Evolutionary conservation across 441 rosid genomes (phyloP).

Genomic region (Pelargonium myrrhifolium): DNA sequence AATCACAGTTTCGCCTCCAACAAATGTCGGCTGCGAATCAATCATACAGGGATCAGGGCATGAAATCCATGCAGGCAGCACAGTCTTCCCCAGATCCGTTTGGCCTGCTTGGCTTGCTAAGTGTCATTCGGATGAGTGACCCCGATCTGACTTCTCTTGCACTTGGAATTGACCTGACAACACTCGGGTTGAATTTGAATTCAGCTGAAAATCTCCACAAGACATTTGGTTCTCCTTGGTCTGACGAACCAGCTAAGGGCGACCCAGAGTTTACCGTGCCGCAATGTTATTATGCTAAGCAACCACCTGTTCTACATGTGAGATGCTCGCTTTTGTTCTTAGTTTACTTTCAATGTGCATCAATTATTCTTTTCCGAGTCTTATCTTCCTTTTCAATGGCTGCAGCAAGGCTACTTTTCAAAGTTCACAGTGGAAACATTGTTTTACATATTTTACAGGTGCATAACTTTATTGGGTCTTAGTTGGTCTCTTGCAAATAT

Average conservation of each 20-base stretch:
- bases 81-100: conserved; percentile 78
- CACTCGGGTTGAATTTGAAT: conserved; percentile 80
- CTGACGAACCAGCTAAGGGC: conserved; percentile 85
- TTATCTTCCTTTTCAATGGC: conserved; percentile 17
- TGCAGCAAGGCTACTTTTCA: conserved; percentile 79
- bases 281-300: conserved; percentile 70
- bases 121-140: conserved; percentile 71
- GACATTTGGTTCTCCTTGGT: conserved; percentile 94
- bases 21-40: conserved; percentile 74
- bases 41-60: conserved; percentile 75
- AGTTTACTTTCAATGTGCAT: neutral
- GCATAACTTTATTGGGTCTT: conserved; percentile 12
- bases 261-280: conserved; percentile 90
- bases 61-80: conserved; percentile 58
- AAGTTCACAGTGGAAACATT: conserved; percentile 70
- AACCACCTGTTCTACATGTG: conserved; percentile 69
- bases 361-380: conserved; percentile 7
- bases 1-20: conserved; percentile 74
- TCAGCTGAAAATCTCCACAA: conserved; percentile 82
- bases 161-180: conserved; percentile 87
- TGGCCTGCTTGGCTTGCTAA: conserved; percentile 81
- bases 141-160: conserved; percentile 85
- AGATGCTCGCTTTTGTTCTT: conserved; percentile 23
- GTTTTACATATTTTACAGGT: conserved; percentile 93
- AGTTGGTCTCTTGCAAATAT: neutral